phyloP scores from a whole-genome alignment of 192 early-diverging fungal genomes.

The Backusella mclennaniae region DNA sequence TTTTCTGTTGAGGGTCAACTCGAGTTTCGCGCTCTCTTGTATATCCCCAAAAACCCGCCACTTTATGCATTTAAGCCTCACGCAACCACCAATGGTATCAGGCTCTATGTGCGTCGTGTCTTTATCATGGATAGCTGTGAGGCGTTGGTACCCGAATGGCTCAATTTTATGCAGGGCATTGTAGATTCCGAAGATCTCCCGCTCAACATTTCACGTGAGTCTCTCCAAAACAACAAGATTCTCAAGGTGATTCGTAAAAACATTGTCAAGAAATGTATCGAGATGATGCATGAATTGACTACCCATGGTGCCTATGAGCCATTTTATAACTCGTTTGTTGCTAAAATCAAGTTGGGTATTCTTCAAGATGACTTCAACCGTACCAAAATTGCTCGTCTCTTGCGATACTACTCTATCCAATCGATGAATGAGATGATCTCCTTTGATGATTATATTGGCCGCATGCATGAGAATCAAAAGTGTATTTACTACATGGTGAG shows the following conservation, averaged over 20 bases:
- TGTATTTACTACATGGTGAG: slow-evolving; percentile 99
- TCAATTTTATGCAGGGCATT: slow-evolving; percentile 99
- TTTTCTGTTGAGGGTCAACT: slow-evolving; percentile 99
- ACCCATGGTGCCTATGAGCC: slow-evolving; percentile 97
- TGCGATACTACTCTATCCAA: slow-evolving; percentile 98
- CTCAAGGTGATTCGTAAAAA: slow-evolving; percentile 99
- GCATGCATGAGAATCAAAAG: slow-evolving; percentile 99
- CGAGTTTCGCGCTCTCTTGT: slow-evolving; percentile 98
- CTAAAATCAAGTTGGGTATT: slow-evolving; percentile 99
- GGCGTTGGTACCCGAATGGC: slow-evolving; percentile 98
- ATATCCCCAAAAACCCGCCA: slow-evolving; percentile 92
- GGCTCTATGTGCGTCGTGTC: slow-evolving; percentile 98
- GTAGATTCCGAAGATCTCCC: slow-evolving; percentile 99
- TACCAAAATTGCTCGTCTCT: slow-evolving; percentile 92
- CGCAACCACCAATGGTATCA: slow-evolving; percentile 99
- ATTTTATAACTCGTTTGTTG: slow-evolving; percentile 98
- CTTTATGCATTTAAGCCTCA: slow-evolving; percentile 92
- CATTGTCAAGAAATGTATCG: slow-evolving; percentile 97
- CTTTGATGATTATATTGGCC: slow-evolving; percentile 99
- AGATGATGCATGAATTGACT: slow-evolving; percentile 94
- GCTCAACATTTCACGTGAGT: slow-evolving; percentile 99
- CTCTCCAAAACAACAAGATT: slow-evolving; percentile 99
- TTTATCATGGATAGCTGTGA: slow-evolving; percentile 99
- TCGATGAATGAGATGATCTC: slow-evolving; percentile 96
- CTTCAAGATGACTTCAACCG: slow-evolving; percentile 98